Conservation (phyloP, 176 grass and related monocot species). For the Phyllostachys edulis region DNA sequence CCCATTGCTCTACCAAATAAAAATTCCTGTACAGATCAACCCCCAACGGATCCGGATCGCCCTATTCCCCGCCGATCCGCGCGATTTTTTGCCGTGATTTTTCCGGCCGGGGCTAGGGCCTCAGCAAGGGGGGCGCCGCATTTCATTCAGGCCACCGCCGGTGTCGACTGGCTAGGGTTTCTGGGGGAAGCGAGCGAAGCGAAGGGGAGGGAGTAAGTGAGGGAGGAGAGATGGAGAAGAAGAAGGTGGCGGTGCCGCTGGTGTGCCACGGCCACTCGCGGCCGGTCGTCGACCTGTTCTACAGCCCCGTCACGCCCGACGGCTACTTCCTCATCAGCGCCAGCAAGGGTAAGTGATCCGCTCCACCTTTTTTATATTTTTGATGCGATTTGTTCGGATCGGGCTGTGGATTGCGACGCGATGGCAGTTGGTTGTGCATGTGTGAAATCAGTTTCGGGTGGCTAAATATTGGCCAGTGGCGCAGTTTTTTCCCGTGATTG, state of each 20-base stretch:
- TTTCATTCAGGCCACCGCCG: slow-evolving; percentile 18
- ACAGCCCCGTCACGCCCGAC: slow-evolving; percentile 71
- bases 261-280: slow-evolving; percentile 99
- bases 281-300: slow-evolving; percentile 95
- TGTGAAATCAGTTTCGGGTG: background rate
- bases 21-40: slow-evolving; percentile 34
- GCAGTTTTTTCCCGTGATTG: background rate
- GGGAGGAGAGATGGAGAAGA: slow-evolving; percentile 74
- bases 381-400: slow-evolving; percentile 3
- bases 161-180: slow-evolving; percentile 26
- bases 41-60: slow-evolving; percentile 37
- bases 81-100: slow-evolving; percentile 3
- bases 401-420: background rate
- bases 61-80: background rate
- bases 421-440: background rate
- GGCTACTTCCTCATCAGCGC: slow-evolving; percentile 97
- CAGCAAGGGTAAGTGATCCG: slow-evolving; percentile 71
- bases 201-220: background rate
- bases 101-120: slow-evolving; percentile 38
- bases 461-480: background rate
- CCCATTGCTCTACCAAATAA: slow-evolving; percentile 39
- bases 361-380: background rate
- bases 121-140: slow-evolving; percentile 14
- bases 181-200: background rate
- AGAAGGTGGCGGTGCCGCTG: slow-evolving; percentile 77